Evolutionary conservation across 139 green algal genomes (phyloP), one percentile per base, ranked within the genome.

Genomic region (Gonium pectorale): DNA sequence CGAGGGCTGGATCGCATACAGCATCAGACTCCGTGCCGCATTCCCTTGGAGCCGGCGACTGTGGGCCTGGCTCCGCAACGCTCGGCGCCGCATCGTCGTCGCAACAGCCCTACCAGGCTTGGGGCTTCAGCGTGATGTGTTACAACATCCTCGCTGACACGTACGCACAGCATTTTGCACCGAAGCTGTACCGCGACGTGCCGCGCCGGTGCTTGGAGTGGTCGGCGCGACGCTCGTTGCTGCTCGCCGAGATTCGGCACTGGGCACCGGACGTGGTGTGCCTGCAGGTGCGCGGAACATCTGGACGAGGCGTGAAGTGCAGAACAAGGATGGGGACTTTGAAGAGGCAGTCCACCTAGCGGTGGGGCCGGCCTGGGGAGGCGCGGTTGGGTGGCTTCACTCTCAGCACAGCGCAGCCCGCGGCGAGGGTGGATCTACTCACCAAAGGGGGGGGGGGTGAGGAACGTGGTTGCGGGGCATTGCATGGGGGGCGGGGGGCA

Each of bases 231-330:
- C 66, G 44, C 40, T n/a, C 38, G 22, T 33, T 62, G 62, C 46
- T 51, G 24, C 44, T 85, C 41, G 79, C 60, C 59, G 92, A 95
- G 77, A 91, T 95, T 15, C 33, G 44, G 44, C 79, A 89, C 67
- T 86, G 82, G 41, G n/a, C 22, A 3, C 89, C 93, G 1, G 94
- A 96, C 73, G 89, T 98, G 35, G 68, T 95, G 29, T 96, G 93
- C 83, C 71, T 97, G 69, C 94, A 88, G 75, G 79, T 74, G 73
- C 2, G 19, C 56, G n/a, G n/a, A n/a, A n/a, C n/a, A n/a, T n/a
- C n/a, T n/a, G n/a, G n/a, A n/a, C n/a, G n/a, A n/a, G n/a, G n/a
- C n/a, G n/a, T n/a, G n/a, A n/a, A n/a, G n/a, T n/a, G n/a, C n/a
- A n/a, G n/a, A n/a, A n/a, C n/a, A n/a, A n/a, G n/a, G n/a, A n/a